Evolutionary conservation across 148 eudicot species (phyloP).

Genomic region (Heliamphora exappendiculata): DNA sequence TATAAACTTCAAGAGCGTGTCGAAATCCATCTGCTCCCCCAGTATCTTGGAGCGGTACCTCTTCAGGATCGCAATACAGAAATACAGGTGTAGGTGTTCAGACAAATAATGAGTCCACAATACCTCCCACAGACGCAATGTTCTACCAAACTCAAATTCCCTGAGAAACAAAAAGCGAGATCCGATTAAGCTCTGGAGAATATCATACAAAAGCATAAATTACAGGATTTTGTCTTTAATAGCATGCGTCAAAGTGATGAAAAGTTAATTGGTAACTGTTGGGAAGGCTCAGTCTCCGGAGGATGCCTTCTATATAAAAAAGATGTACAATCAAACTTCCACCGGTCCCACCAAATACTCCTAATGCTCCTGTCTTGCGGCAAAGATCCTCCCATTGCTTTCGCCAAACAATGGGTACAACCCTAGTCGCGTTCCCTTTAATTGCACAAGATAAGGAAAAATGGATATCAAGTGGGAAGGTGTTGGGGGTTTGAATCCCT

Average conservation of each 20-base stretch:
- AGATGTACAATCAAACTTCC: no score
- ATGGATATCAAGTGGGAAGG: no score
- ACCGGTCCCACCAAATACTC: no score
- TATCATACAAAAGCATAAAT: background rate
- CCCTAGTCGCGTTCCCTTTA: no score
- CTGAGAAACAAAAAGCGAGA: constrained; percentile 30
- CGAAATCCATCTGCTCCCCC: constrained; percentile 93
- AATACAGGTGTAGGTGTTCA: constrained; percentile 82
- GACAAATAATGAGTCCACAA: constrained; percentile 78
- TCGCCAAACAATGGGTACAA: no score
- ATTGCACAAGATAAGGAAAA: no score
- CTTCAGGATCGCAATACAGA: constrained; percentile 81
- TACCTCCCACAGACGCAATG: constrained; percentile 84
- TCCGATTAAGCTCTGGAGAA: background rate
- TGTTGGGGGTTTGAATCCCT: no score
- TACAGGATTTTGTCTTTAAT: background rate
- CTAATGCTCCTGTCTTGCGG: no score
- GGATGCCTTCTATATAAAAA: no score
- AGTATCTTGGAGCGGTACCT: constrained; percentile 66
- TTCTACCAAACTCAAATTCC: constrained; percentile 69
- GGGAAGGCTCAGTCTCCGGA: no score
- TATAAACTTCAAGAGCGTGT: constrained; percentile 82
- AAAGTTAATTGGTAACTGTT: background rate
- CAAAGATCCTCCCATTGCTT: no score
- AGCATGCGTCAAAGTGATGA: background rate